Percentiles rank a stretch among this genome's conserved stretches.
Evolutionary conservation across 441 rosid genomes (phyloP).

Genomic region (Theobroma grandiflorum): DNA sequence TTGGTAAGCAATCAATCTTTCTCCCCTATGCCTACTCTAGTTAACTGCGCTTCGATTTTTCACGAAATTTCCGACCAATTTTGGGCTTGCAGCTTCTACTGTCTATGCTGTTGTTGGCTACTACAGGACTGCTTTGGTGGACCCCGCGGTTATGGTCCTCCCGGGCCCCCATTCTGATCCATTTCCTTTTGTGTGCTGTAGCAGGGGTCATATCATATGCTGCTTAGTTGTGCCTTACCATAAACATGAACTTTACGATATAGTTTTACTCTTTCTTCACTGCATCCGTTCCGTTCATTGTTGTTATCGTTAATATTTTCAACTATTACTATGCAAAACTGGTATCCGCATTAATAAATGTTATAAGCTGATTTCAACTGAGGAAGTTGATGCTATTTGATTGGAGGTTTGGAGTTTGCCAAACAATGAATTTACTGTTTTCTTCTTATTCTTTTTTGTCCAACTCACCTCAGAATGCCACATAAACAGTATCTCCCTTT

Average conservation of each 20-base stretch:
- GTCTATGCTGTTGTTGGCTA: constrained; percentile 88
- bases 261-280: background rate
- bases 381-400: background rate
- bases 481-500: background rate
- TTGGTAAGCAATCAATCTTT: constrained; percentile 44
- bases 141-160: constrained; percentile 54
- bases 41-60: background rate
- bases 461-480: background rate
- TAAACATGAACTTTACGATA: background rate
- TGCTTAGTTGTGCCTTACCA: background rate
- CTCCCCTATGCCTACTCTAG: background rate
- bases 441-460: background rate
- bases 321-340: background rate
- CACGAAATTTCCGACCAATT: background rate
- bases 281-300: background rate
- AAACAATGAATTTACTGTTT: background rate
- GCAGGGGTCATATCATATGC: background rate
- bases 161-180: constrained; percentile 47
- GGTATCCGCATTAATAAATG: background rate
- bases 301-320: background rate
- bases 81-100: constrained; percentile 53
- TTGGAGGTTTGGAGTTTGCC: background rate
- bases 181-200: background rate
- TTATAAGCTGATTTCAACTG: background rate
- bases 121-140: constrained; percentile 83